Conservation (phyloP, 1,284 basidiomycete genomes). For the Golubevia sp. region DNA sequence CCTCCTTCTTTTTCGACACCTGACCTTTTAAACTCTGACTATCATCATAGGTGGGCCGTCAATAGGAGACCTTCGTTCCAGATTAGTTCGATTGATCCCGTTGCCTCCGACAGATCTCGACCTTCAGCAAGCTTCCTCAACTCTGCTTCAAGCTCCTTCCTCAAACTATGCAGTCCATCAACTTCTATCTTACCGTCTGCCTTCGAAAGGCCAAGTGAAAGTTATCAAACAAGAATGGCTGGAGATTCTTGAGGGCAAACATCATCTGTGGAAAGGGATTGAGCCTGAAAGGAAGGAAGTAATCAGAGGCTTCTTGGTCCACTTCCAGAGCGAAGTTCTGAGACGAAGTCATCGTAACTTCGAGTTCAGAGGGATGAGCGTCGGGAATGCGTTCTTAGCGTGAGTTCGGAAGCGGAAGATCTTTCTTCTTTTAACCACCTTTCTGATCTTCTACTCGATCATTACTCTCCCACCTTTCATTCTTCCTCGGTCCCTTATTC, state of each 20-base stretch:
- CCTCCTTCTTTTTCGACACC: conserved; percentile 13
- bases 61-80: conserved; percentile 69
- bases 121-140: conserved; percentile 4
- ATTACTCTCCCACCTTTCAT: neutral
- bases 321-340: conserved; percentile 15
- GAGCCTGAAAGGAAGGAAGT: conserved; percentile 89
- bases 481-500: neutral
- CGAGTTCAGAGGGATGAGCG: conserved; percentile 49
- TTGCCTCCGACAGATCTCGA: conserved; percentile 64
- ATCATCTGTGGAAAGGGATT: conserved; percentile 82
- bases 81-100: conserved; percentile 79
- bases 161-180: conserved; percentile 69
- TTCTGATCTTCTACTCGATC: neutral
- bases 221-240: conserved; percentile 87
- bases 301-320: conserved; percentile 70
- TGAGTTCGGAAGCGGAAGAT: neutral
- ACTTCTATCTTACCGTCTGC: conserved; percentile 80
- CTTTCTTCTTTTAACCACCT: neutral
- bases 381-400: conserved; percentile 16
- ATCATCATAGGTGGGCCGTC: conserved; percentile 36
- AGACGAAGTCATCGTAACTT: conserved; percentile 48
- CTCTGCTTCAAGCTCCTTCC: conserved; percentile 16
- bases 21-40: conserved; percentile 40
- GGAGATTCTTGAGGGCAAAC: conserved; percentile 87
- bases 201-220: conserved; percentile 71